phyloP scores from a whole-genome alignment of 2,329 filamentous ascomycete genomes.

The Penicillium sp. region DNA sequence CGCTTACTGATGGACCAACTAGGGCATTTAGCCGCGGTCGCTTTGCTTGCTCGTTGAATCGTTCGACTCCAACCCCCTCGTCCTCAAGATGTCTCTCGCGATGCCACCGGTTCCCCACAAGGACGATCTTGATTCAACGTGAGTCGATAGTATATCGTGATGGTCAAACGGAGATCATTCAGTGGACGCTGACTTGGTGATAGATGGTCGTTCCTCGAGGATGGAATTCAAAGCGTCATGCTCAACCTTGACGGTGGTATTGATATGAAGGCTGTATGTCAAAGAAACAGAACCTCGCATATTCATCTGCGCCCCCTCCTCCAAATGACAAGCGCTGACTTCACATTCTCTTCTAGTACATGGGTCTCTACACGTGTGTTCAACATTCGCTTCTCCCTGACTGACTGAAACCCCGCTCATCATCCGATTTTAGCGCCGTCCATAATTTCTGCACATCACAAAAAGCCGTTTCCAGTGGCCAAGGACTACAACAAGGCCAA shows the following conservation, averaged over 20 bases:
- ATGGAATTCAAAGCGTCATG: constrained; percentile 92
- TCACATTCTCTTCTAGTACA: constrained; percentile 62
- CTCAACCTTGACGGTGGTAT: constrained; percentile 86
- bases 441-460: constrained; percentile 99
- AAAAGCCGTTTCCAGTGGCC: constrained; percentile 72
- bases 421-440: constrained; percentile 64
- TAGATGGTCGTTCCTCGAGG: constrained; percentile 88
- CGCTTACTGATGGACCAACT: neutral
- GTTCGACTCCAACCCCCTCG: constrained; percentile 3
- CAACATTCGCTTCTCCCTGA: constrained; percentile 15
- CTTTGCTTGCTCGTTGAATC: neutral
- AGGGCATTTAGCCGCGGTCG: constrained; percentile 7
- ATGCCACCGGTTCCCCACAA: constrained; percentile 54
- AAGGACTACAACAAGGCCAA: constrained; percentile 56
- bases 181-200: constrained; percentile 21
- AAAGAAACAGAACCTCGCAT: neutral
- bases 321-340: constrained; percentile 13
- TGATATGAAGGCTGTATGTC: constrained; percentile 77
- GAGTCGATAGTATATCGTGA: constrained; percentile 35
- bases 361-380: constrained; percentile 86
- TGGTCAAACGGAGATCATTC: neutral
- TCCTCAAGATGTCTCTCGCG: constrained; percentile 37
- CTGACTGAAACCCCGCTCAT: constrained; percentile 21
- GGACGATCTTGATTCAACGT: constrained; percentile 65
- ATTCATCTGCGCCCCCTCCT: neutral